A percentile compares a stretch with the other conserved stretches of the same genome.
These are phyloP conservation scores for Sporothrix phasma DNA, from an alignment of 2,329 filamentous ascomycete genomes.

Conservation along the genomic window DNA sequence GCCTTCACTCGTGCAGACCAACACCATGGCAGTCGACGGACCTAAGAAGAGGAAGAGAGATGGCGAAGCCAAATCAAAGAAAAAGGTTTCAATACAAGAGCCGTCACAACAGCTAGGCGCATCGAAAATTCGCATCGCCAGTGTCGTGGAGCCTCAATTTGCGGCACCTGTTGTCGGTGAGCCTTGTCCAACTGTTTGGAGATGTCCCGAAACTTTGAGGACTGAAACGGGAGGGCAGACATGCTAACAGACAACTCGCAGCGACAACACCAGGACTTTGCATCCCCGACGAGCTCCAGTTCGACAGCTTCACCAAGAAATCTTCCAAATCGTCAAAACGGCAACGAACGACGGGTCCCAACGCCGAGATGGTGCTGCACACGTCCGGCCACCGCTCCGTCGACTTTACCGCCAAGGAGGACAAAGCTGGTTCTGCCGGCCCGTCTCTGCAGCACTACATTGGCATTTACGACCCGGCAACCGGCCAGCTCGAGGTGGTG, in stretches of 20 bases:
- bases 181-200: not conserved
- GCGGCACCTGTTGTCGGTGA: constrained; percentile 37
- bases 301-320: constrained; percentile 40
- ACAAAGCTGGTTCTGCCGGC: constrained; percentile 32
- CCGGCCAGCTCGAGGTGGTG: constrained; percentile 49
- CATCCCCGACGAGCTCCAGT: constrained; percentile 30
- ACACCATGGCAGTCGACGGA: constrained; percentile 12
- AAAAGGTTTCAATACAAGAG: constrained; percentile 41
- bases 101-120: constrained; percentile 21
- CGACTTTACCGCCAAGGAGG: constrained; percentile 51
- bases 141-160: constrained; percentile 35
- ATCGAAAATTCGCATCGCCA: constrained; percentile 33
- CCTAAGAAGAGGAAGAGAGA: constrained; percentile 46
- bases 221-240: not conserved
- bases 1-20: not conserved
- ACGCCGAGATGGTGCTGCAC: constrained; percentile 45
- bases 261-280: constrained; percentile 34
- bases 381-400: constrained; percentile 47
- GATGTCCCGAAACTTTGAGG: not conserved
- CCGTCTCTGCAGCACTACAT: constrained; percentile 52
- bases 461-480: constrained; percentile 52
- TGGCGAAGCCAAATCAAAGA: constrained; percentile 35
- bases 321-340: constrained; percentile 24
- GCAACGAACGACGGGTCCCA: constrained; percentile 24
- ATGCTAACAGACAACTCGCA: constrained; percentile 16